These are phyloP conservation scores for Rhodotorula paludigena DNA, from an alignment of 768 basidiomycete species.

Conservation along the genomic window DNA sequence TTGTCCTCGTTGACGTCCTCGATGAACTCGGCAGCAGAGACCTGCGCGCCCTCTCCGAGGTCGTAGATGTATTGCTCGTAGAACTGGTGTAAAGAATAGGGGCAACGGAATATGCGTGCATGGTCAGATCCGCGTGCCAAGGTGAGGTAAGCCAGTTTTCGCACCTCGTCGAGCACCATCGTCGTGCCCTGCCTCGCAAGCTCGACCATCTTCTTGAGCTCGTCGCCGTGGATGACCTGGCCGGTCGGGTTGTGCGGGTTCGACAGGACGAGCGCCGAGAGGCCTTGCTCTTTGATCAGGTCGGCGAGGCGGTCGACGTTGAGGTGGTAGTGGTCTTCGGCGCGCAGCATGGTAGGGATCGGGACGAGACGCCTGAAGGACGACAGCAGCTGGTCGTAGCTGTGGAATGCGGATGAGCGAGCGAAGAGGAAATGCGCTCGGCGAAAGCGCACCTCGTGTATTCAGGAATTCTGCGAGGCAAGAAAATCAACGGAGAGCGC, in stretches of 20 bases:
- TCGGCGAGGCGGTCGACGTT: slow-evolving; percentile 65
- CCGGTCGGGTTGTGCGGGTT: slow-evolving; percentile 91
- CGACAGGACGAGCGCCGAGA: slow-evolving; percentile 53
- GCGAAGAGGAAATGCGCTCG: no score
- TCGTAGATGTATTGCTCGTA: slow-evolving; percentile 38
- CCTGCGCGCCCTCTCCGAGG: slow-evolving; percentile 25
- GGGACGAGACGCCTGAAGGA: slow-evolving; percentile 39
- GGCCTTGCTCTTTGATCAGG: slow-evolving; percentile 27
- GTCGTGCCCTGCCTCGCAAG: slow-evolving; percentile 72
- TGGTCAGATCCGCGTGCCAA: background rate
- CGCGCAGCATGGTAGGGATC: slow-evolving; percentile 36
- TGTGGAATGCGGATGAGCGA: slow-evolving; percentile 5
- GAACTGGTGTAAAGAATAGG: background rate
- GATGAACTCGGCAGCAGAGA: slow-evolving; percentile 77
- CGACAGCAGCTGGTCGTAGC: slow-evolving; percentile 40
- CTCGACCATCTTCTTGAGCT: slow-evolving; percentile 71
- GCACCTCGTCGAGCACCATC: slow-evolving; percentile 47
- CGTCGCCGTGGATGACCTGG: slow-evolving; percentile 57
- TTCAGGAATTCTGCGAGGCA: slow-evolving; percentile 59
- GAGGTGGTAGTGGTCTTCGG: slow-evolving; percentile 30
- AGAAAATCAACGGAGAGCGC: background rate
- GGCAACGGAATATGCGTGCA: background rate
- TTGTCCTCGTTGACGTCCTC: slow-evolving; percentile 68
- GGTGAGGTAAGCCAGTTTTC: background rate
- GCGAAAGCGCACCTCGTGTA: slow-evolving; percentile 67